Evolutionary conservation across 257 asterid genomes (phyloP).

Genomic region (Solanum chilense): DNA sequence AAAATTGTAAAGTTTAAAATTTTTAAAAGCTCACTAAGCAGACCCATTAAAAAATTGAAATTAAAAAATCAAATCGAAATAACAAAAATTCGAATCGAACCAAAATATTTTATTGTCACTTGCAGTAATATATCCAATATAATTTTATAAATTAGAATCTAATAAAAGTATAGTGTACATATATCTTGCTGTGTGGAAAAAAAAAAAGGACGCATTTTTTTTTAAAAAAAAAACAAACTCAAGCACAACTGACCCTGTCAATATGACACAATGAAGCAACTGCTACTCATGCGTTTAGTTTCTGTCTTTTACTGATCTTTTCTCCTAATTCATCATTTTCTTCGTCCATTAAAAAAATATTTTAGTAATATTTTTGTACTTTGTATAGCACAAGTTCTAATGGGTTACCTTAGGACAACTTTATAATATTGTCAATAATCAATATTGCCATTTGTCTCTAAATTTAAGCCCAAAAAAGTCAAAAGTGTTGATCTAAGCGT

Average conservation of each 20-base stretch:
- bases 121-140: too few relatives aligned
- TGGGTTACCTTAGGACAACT: not conserved
- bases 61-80: too few relatives aligned
- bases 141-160: too few relatives aligned
- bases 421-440: not conserved
- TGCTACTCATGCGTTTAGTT: not conserved
- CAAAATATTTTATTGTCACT: not conserved
- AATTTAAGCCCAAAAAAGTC: not conserved
- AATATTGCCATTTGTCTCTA: not conserved
- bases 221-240: not conserved
- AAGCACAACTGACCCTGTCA: not conserved
- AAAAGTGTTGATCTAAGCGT: not conserved
- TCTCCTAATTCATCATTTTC: not conserved
- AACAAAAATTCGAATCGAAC: too few relatives aligned
- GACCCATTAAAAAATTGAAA: too few relatives aligned
- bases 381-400: not conserved
- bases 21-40: too few relatives aligned
- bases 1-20: too few relatives aligned
- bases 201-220: not conserved
- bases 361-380: not conserved
- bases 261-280: not conserved
- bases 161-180: not conserved
- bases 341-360: not conserved
- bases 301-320: not conserved
- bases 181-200: not conserved